phyloP scores from a whole-genome alignment of 2,329 filamentous ascomycete species.

The Epichloe baconii region DNA sequence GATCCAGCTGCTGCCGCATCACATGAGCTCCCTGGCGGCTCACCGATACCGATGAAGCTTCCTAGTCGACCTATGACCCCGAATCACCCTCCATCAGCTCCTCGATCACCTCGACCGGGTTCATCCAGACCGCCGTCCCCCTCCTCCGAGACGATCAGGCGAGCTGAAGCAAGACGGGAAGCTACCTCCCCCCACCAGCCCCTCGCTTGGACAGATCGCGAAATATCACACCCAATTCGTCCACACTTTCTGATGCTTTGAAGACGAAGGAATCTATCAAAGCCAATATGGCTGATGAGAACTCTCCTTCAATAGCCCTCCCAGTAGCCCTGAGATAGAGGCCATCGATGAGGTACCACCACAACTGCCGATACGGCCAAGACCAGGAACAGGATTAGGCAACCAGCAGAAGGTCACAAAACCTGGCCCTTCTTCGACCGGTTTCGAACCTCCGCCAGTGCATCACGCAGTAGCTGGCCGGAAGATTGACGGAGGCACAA shows the following conservation, averaged over 20 bases:
- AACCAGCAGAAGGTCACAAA: constrained; percentile 12
- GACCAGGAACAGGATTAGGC: constrained; percentile 22
- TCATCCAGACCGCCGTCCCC: constrained; percentile 46
- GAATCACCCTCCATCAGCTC: constrained; percentile 21
- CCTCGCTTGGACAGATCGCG: constrained; percentile 63
- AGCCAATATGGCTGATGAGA: constrained; percentile 20
- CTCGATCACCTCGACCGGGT: constrained; percentile 32
- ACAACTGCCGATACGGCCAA: constrained; percentile 35
- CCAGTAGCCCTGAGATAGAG: constrained; percentile 48
- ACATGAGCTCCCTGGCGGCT: constrained; percentile 26
- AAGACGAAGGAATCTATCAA: constrained; percentile 7
- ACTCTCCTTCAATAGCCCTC: constrained; percentile 79
- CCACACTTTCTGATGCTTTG: constrained; percentile 6
- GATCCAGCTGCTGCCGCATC: constrained; percentile 32
- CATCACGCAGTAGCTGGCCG: constrained; percentile 34
- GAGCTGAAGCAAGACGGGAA: constrained; percentile 38
- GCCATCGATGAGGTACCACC: constrained; percentile 40
- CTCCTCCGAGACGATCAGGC: constrained; percentile 48
- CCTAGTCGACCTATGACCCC: constrained; percentile 44
- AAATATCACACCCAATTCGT: constrained; percentile 17
- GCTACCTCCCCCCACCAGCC: constrained; percentile 50
- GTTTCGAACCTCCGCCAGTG: constrained; percentile 39
- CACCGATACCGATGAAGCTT: constrained; percentile 36
- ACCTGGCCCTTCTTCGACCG: constrained; percentile 11
- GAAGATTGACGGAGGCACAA: constrained; percentile 31